These are phyloP conservation scores for Colletotrichum camelliae DNA, from an alignment of 2,329 filamentous ascomycete genomes.

Conservation along the genomic window DNA sequence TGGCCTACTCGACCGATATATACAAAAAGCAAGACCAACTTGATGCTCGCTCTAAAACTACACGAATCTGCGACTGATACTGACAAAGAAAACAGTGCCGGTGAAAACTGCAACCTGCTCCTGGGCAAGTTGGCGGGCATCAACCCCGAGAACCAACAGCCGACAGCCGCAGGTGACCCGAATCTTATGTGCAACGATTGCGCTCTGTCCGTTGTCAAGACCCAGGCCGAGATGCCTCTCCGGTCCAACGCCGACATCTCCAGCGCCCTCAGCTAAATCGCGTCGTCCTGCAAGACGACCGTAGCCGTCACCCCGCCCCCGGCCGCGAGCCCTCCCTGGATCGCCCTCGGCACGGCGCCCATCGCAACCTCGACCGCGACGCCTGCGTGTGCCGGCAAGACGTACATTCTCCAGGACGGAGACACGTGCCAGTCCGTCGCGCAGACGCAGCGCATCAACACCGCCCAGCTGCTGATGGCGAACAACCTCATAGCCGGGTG, in stretches of 20 bases:
- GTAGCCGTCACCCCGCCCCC: not conserved
- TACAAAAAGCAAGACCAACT: too few species aligned
- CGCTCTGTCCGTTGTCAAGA: not conserved
- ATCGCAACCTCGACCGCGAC: not conserved
- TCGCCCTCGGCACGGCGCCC: too few species aligned
- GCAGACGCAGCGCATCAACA: not conserved
- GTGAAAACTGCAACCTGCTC: not conserved
- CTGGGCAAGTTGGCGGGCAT: not conserved
- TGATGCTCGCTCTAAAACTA: too few species aligned
- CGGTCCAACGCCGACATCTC: not conserved
- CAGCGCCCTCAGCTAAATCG: not conserved
- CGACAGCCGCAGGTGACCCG: not conserved
- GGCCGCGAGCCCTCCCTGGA: not conserved
- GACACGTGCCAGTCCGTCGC: not conserved
- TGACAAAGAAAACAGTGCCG: not conserved
- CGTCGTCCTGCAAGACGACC: not conserved
- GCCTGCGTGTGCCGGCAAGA: not conserved
- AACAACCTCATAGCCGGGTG: not conserved
- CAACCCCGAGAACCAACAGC: not conserved
- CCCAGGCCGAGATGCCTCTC: not conserved
- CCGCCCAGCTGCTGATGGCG: not conserved
- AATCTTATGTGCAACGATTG: not conserved
- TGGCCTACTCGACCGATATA: not conserved
- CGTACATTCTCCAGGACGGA: not conserved
- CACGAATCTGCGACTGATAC: not conserved